Conservation (phyloP, 345 rosid genomes). For the Hibiscus tridactylites region DNA sequence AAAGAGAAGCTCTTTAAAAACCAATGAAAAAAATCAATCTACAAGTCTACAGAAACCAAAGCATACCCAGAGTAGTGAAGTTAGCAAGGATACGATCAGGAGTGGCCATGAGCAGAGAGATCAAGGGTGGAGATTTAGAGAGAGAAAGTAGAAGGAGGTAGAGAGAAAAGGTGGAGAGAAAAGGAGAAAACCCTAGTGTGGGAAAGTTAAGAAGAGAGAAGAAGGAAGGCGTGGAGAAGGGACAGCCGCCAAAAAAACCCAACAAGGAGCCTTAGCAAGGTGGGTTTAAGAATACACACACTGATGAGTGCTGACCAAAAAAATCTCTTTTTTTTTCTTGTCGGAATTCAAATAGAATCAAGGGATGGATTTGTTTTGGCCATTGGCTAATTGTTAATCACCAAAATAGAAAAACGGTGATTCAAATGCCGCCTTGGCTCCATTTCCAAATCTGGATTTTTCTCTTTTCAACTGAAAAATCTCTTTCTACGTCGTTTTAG, state of each 20-base stretch:
- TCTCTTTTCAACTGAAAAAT: too few relatives aligned
- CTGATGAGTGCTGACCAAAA: neutral
- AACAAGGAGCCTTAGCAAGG: neutral
- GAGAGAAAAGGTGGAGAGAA: neutral
- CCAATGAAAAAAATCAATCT: neutral
- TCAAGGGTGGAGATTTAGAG: conserved; percentile 15
- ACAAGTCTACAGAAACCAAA: conserved; percentile 1
- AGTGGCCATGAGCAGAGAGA: conserved; percentile 35
- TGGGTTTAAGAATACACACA: conserved; percentile 15
- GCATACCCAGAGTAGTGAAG: conserved; percentile 41
- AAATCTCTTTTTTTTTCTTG: too few relatives aligned
- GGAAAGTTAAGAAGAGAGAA: neutral
- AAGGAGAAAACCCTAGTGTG: conserved; percentile 30
- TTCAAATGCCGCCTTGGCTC: conserved; percentile 6
- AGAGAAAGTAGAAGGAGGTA: neutral
- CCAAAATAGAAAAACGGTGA: conserved; percentile 5
- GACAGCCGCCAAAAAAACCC: conserved; percentile 36
- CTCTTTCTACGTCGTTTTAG: too few relatives aligned
- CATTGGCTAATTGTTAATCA: neutral
- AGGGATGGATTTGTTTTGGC: neutral
- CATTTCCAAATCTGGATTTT: neutral
- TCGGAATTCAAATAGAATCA: too few relatives aligned
- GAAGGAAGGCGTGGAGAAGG: conserved; percentile 20
- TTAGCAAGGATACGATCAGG: conserved; percentile 46
- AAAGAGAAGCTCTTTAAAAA: neutral